A percentile compares a stretch with the other conserved stretches of the same genome.
Evolutionary conservation across 305 asterid species (phyloP).

Genomic region (Ilex paraguariensis): DNA sequence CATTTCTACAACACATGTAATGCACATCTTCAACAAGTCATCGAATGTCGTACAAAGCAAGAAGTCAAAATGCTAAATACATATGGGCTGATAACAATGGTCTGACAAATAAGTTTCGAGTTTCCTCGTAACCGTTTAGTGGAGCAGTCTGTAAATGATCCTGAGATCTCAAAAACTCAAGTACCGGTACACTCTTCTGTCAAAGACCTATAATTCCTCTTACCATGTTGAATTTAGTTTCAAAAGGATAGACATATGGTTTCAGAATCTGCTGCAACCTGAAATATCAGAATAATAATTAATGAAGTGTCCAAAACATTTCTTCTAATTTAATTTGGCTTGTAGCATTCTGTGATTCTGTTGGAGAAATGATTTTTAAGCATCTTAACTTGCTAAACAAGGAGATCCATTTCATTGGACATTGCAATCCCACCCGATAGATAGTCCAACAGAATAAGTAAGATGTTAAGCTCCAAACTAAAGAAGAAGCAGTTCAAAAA

Average conservation of each 20-base stretch:
- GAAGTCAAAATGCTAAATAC: too few relatives aligned
- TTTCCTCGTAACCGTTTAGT: background rate
- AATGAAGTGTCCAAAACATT: too few relatives aligned
- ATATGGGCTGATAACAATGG: too few relatives aligned
- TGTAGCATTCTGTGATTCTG: too few relatives aligned
- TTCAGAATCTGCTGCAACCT: too few relatives aligned
- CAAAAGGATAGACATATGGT: background rate
- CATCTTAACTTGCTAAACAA: slow-evolving; percentile 63
- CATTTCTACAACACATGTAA: too few relatives aligned
- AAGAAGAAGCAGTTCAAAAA: background rate
- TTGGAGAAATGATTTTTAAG: slow-evolving; percentile 19
- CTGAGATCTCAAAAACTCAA: slow-evolving; percentile 74
- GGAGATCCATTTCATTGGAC: slow-evolving; percentile 59
- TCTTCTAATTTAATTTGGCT: too few relatives aligned
- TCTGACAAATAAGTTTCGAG: too few relatives aligned
- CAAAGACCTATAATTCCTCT: background rate
- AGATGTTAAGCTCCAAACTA: background rate
- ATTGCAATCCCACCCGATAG: slow-evolving; percentile 52
- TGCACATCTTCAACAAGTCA: too few relatives aligned
- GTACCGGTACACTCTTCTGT: slow-evolving; percentile 30
- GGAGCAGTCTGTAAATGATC: slow-evolving; percentile 84
- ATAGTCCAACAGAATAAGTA: slow-evolving; percentile 17
- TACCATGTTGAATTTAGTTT: slow-evolving; percentile 7
- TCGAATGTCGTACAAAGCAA: too few relatives aligned
- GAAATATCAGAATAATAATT: too few relatives aligned